A percentile compares a stretch with the other conserved stretches of the same genome.
Conservation (phyloP, 176 grass and related monocot genomes). For the Paspalum vaginatum region DNA sequence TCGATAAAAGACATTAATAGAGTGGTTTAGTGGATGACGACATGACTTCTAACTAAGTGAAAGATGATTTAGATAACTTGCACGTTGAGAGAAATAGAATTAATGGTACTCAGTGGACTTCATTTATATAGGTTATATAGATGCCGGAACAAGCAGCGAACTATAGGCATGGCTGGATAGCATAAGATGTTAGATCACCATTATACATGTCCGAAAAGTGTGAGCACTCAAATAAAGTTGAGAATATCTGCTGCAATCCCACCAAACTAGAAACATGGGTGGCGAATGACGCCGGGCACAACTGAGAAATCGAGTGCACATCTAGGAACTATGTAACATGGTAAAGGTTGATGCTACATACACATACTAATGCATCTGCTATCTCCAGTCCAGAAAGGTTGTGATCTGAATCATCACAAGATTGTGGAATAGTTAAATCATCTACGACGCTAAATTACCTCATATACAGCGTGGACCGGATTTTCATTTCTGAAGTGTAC, state of each 20-base stretch:
- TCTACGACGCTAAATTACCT: constrained; percentile 8
- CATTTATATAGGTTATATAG: too few species aligned
- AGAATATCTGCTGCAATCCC: not conserved
- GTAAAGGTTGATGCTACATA: not conserved
- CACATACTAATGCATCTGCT: not conserved
- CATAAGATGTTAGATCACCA: not conserved
- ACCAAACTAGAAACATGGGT: constrained; percentile 19
- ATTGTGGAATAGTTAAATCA: not conserved
- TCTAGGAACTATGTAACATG: not conserved
- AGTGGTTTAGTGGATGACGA: too few species aligned
- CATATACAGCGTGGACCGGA: not conserved
- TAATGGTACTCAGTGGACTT: too few species aligned
- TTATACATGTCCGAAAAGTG: not conserved
- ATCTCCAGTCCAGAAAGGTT: constrained; percentile 17
- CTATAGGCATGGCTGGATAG: too few species aligned
- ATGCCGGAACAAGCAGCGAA: too few species aligned
- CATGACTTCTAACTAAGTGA: too few species aligned
- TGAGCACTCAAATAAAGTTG: not conserved
- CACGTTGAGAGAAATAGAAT: too few species aligned
- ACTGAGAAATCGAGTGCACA: not conserved
- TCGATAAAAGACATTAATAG: too few species aligned
- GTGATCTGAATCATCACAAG: constrained; percentile 17
- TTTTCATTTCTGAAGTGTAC: not conserved
- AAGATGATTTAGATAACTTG: too few species aligned
- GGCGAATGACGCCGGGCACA: not conserved